Evolutionary conservation across 129 eudicot genomes (phyloP), one percentile per base, ranked within the genome.

Genomic region (Lactuca saligna): DNA sequence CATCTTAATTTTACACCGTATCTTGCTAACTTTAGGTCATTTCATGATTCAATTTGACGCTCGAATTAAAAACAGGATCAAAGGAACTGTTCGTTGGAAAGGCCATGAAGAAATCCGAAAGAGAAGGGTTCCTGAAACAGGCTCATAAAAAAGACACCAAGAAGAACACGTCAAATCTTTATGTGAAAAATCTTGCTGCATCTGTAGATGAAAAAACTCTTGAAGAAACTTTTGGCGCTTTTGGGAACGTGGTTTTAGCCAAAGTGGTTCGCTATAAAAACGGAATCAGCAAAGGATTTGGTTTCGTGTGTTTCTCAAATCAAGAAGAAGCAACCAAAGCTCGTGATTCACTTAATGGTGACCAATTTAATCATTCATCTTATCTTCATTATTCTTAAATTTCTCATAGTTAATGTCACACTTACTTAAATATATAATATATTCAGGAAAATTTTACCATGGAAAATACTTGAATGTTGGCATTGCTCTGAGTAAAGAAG

Each of bases 271-370:
- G 77, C 39, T 33, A 78, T 37, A 50, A 75, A 13, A 54, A 68
- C 34, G 89, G 89, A 37, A 15, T 75, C n/a, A 81, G 86, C 56
- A 84, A 75, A 75, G 86, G 83, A 42, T 67, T 66, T 63, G 89
- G 89, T 64, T 81, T 81, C 37, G 86, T 81, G 53, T 15, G 76
- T 57, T 78, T 84, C 78, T 70, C 79, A 32, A 70, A 69, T 34
- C 42, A 72, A 66, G 85, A 69, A 55, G 83, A 70, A 33, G 85
- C 81, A 74, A 75, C 49, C 60, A 73, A 39, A 54, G 85, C 88
- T 48, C 38, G 80, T 58, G 65, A 77, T 12, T 77, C 85, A 7
- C 75, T 84, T 14, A 61, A 80, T 61, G 88, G 88, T 80, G 42
- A 66, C 46, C 62, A 68, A 49, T n/a, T 51, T 3, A 11, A 11